Percentiles rank a stretch among this genome's conserved stretches.
Evolutionary conservation across 2,329 filamentous ascomycete genomes (phyloP).

Genomic region (Venturia nashicola): DNA sequence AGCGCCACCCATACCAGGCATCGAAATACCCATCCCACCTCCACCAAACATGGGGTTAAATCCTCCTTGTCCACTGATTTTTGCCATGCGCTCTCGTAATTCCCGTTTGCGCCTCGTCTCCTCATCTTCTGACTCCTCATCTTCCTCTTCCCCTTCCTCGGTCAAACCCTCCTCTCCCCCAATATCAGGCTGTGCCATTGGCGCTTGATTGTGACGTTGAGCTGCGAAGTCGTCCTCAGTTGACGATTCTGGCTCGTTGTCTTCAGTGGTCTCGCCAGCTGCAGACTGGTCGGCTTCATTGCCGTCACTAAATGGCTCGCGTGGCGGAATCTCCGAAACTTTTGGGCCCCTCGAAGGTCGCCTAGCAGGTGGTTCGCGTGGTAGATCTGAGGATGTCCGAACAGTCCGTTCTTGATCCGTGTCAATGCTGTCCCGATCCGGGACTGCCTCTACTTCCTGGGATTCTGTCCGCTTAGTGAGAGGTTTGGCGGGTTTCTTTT

Average conservation of each 20-base stretch:
- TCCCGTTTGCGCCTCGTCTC: conserved; percentile 79
- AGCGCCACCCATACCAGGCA: conserved; percentile 33
- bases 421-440: conserved; percentile 23
- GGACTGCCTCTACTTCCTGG: conserved; percentile 19
- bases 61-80: conserved; percentile 95
- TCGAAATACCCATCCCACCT: conserved; percentile 41
- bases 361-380: conserved; percentile 19
- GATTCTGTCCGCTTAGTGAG: conserved; percentile 51
- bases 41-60: conserved; percentile 89
- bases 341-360: conserved; percentile 20
- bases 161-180: conserved; percentile 38
- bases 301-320: conserved; percentile 46
- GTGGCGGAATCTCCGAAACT: conserved; percentile 26
- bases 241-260: conserved; percentile 48
- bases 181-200: conserved; percentile 30
- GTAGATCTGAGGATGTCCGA: conserved; percentile 26
- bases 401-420: conserved; percentile 23
- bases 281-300: conserved; percentile 56
- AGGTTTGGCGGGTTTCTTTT: conserved; percentile 65
- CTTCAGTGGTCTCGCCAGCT: conserved; percentile 49
- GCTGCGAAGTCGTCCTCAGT: conserved; percentile 44
- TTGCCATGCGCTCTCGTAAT: conserved; percentile 88
- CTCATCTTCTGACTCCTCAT: conserved; percentile 70
- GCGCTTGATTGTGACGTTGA: conserved; percentile 20
- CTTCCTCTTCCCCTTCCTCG: conserved; percentile 40